Base-by-base conservation (phyloP, 2,329 filamentous ascomycete genomes). In the Mariannaea sp. region DNA sequence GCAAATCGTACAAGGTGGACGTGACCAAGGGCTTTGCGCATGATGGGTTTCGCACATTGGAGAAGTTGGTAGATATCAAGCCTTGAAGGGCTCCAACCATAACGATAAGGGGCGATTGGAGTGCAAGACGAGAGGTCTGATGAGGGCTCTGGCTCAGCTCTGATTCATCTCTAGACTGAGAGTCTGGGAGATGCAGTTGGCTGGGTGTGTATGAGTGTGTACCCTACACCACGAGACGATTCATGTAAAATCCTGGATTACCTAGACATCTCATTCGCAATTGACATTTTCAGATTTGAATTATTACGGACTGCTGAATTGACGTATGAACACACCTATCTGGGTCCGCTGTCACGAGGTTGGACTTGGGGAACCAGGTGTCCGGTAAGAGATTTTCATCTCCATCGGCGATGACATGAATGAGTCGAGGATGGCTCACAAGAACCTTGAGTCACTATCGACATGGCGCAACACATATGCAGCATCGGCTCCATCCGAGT, bases 11-110 rank as follows among this genome's bases (percentile, higher is more conserved):
- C 66, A 86, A 84, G 71, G 67, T 87, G 17, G 84, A 86, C 60
- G 73, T 85, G 13, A 74, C 73, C 3, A 76, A 77, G 32, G 83
- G 81, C 1, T 85, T 81, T 73, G 80, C 80, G 17, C 73, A 85
- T 42, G 84, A 87, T 33, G 74, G 79, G 4, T 85, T 85, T 36
- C 75, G 74, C 49, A 81, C 81, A 3, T 66, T 87, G 47, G 84
- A 87, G 69, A 76, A 79, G 57, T 64, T 87, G 32, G 75, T 82
- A 26, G 65, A 64, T 14, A 63, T 67, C 35, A 56, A 66, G 45
- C 38, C 53, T n/a, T 66, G 17, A 57, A 19, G 2, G 4, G 24
- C 3, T 17, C 20, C 7, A 32, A 35, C 12, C 17, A 36, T 16
- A n/a, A 12, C 5, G 16, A 17, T 12, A 16, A 2, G 22, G n/a